phyloP scores from a whole-genome alignment of 257 asterid species.

The Verbascum thapsus region DNA sequence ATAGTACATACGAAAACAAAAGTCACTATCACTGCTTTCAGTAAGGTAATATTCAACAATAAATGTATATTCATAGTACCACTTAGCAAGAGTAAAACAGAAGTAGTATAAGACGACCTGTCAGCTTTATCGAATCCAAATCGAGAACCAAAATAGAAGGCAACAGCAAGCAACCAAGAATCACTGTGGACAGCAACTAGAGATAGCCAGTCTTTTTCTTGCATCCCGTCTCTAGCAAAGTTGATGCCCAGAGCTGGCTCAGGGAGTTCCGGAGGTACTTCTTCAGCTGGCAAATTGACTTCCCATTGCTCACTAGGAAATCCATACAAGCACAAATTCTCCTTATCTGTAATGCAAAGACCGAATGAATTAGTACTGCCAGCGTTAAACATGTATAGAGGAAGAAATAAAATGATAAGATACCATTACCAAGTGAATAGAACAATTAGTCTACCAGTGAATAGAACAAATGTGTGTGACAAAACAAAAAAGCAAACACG shows the following conservation, averaged over 20 bases:
- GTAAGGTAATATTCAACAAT: neutral
- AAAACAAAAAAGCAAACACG: no score
- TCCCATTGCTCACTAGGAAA: constrained; percentile 70
- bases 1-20: neutral
- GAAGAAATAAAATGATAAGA: neutral
- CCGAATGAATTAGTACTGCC: constrained; percentile 25
- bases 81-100: neutral
- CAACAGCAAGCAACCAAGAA: constrained; percentile 66
- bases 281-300: constrained; percentile 77
- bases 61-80: neutral
- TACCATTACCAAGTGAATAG: no score
- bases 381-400: constrained; percentile 3
- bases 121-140: constrained; percentile 62
- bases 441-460: no score
- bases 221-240: constrained; percentile 80
- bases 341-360: constrained; percentile 51
- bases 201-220: constrained; percentile 65
- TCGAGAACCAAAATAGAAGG: constrained; percentile 70
- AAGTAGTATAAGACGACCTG: constrained; percentile 40
- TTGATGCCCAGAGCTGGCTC: constrained; percentile 77
- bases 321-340: constrained; percentile 66
- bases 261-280: constrained; percentile 74
- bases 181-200: constrained; percentile 74
- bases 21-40: neutral
- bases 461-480: no score